phyloP scores from a whole-genome alignment of 768 basidiomycete species.

The Russula compacta region DNA sequence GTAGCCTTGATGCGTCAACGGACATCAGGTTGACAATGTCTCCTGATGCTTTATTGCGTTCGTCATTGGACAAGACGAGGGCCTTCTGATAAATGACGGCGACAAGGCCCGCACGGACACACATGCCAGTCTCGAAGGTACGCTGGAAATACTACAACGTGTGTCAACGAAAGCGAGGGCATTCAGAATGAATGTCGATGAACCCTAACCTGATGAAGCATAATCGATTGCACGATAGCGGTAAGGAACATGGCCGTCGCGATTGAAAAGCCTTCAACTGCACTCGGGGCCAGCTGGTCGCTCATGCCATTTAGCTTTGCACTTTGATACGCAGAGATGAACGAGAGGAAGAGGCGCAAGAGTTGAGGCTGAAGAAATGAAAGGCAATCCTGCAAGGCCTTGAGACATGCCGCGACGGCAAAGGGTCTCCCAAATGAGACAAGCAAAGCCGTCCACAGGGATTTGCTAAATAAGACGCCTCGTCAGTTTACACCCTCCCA shows the following conservation, averaged over 20 bases:
- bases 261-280: conserved; percentile 65
- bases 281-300: conserved; percentile 26
- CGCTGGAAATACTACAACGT: conserved; percentile 69
- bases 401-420: conserved; percentile 49
- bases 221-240: conserved; percentile 68
- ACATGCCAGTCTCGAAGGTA: conserved; percentile 81
- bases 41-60: conserved; percentile 70
- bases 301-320: conserved; percentile 30
- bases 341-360: conserved; percentile 67
- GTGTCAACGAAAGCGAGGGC: not conserved
- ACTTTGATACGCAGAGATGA: conserved; percentile 70
- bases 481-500: not conserved
- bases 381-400: conserved; percentile 70
- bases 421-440: conserved; percentile 76
- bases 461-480: conserved; percentile 34
- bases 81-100: conserved; percentile 81
- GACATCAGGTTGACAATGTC: conserved; percentile 95
- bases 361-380: conserved; percentile 85
- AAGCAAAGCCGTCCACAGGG: conserved; percentile 65
- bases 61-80: conserved; percentile 77
- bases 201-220: conserved; percentile 62
- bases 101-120: conserved; percentile 84
- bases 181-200: too few species aligned
- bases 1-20: conserved; percentile 71
- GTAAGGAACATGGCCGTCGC: conserved; percentile 72